Base-by-base conservation (phyloP, 495 filamentous ascomycete species). In the Penicillium ochrochloron region DNA sequence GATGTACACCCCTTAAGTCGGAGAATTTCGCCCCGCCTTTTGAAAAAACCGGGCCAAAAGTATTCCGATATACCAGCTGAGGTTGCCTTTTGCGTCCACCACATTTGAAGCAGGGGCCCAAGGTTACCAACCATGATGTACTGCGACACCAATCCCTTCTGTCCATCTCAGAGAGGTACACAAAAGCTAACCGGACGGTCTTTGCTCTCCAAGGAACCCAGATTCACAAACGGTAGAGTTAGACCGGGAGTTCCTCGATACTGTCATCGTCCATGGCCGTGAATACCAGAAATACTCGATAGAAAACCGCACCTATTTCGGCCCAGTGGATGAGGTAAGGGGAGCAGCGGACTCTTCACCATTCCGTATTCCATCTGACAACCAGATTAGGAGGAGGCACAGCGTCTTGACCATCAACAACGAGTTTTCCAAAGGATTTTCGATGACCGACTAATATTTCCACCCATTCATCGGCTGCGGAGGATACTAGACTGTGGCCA, bases 241-340 rank as follows among this genome's bases (percentile, higher is more conserved):
- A 66, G 85, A 90, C 78, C 78, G 82, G 51, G 76, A 76, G 60
- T 89, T 86, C 72, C 81, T 85, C 64, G 82, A 89, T 69, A 88
- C 86, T 9, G 76, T 92, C 35, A 78, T 79, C n/a, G 78, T 90
- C 66, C 82, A 90, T 68, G 86, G 87, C 70, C 84, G 92, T 69
- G 82, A 84, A 27, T 95, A 87, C 76, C 92, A 95, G 68, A 85
- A 85, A 69, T 89, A 87, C 76, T 86, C 92, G 31, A 76, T 97
- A 60, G 86, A 91, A 37, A 83, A 91, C 62, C 80, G 79, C 39
- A 86, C 89, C 65, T 94, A 92, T 68, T 90, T 92, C 66, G 87
- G 88, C 35, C 94, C 94, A 2, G 82, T 95, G 23, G 94, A 98
- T 76, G 90, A 94, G 80, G 94, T 96, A 83, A 80, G 41, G n/a